A percentile compares a stretch with the other conserved stretches of the same genome.
Conservation (phyloP, 768 basidiomycete species). For the Phaffia tasmanica region DNA sequence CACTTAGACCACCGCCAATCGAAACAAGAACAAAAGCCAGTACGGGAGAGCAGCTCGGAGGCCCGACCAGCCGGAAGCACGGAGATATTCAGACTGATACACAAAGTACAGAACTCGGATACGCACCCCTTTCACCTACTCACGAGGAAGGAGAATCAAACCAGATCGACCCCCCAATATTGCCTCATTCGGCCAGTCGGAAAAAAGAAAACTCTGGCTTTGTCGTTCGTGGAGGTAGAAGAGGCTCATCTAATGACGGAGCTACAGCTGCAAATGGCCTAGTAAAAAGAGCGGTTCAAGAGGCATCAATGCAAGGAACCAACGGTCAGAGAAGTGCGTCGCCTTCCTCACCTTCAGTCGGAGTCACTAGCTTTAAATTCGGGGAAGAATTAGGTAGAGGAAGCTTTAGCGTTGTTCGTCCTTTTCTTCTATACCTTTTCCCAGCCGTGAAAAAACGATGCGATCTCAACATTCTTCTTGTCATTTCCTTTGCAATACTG, state of each 20-base stretch:
- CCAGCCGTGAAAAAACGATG: neutral
- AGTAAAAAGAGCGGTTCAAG: neutral
- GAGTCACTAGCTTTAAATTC: conserved; percentile 30
- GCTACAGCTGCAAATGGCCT: neutral
- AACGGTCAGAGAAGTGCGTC: neutral
- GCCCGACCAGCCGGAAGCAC: conserved; percentile 8
- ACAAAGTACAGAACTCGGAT: too few species aligned
- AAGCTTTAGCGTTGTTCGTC: conserved; percentile 65
- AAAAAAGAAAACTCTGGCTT: conserved; percentile 14
- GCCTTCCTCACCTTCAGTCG: conserved; percentile 3
- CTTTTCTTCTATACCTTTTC: neutral
- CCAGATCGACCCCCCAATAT: neutral
- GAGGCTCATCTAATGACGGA: neutral
- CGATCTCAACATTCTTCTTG: neutral
- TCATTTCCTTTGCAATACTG: neutral
- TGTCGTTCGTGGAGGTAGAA: conserved; percentile 22
- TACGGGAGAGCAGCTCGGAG: conserved; percentile 17
- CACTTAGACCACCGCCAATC: conserved; percentile 25
- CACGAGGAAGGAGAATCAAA: neutral
- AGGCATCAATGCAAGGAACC: neutral
- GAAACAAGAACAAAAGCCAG: conserved; percentile 24
- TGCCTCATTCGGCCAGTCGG: neutral
- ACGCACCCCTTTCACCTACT: conserved; percentile 3
- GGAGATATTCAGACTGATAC: neutral
- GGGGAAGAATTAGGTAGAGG: conserved; percentile 43